These are phyloP conservation scores for Xylaria sp. DNA, from an alignment of 2,329 filamentous ascomycete genomes.

Conservation along the genomic window DNA sequence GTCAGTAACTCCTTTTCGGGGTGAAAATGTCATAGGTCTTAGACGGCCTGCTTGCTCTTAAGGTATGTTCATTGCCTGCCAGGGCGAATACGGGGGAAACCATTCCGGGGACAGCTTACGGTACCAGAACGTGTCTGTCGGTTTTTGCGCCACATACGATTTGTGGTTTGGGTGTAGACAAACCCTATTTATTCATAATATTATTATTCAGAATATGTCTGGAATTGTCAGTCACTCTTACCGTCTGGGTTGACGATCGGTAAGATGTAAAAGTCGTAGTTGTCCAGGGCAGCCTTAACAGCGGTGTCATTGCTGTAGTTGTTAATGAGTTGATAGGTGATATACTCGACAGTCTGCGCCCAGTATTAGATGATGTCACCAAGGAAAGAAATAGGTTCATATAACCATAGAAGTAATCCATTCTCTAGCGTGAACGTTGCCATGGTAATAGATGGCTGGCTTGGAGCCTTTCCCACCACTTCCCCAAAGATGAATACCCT, in stretches of 20 bases:
- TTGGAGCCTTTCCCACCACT: slow-evolving; percentile 57
- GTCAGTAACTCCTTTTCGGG: slow-evolving; percentile 5
- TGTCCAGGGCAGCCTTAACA: slow-evolving; percentile 61
- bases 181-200: slow-evolving; percentile 54
- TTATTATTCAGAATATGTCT: slow-evolving; percentile 2
- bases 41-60: background rate
- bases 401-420: slow-evolving; percentile 49
- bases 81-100: background rate
- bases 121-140: slow-evolving; percentile 55
- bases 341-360: slow-evolving; percentile 57
- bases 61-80: background rate
- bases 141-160: slow-evolving; percentile 66
- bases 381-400: background rate
- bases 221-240: slow-evolving; percentile 40
- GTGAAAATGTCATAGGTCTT: background rate
- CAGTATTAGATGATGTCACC: slow-evolving; percentile 26
- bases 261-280: slow-evolving; percentile 69
- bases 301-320: slow-evolving; percentile 56
- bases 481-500: slow-evolving; percentile 68
- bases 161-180: slow-evolving; percentile 61
- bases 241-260: slow-evolving; percentile 66
- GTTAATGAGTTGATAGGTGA: slow-evolving; percentile 59
- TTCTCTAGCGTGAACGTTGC: slow-evolving; percentile 53
- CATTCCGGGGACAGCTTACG: background rate
- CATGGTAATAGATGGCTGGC: slow-evolving; percentile 61